A percentile compares a stretch with the other conserved stretches of the same genome.
These are phyloP conservation scores for Magnaporthales sp. DNA, from an alignment of 2,329 filamentous ascomycete species.

Conservation along the genomic window DNA sequence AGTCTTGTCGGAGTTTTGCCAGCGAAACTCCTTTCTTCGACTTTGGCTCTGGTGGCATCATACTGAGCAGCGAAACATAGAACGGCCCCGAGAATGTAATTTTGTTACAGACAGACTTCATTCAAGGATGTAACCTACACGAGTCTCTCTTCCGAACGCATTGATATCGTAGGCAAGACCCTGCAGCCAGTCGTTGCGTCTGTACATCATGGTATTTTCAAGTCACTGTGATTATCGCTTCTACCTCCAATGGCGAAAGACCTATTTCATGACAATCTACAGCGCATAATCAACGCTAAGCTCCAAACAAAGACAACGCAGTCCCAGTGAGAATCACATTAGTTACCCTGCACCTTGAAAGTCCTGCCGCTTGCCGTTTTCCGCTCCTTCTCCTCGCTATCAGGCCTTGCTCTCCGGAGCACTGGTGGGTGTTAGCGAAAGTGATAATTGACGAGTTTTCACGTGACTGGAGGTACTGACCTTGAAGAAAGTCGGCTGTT, in stretches of 20 bases:
- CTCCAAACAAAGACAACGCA: background rate
- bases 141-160: too few relatives aligned
- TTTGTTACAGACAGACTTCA: background rate
- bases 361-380: slow-evolving; percentile 97
- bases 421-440: slow-evolving; percentile 42
- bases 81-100: background rate
- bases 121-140: background rate
- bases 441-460: background rate
- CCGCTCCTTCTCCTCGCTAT: slow-evolving; percentile 93
- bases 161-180: background rate
- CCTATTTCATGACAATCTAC: background rate
- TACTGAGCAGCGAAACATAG: background rate
- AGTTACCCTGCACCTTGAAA: slow-evolving; percentile 47
- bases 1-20: background rate
- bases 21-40: background rate
- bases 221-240: background rate
- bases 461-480: slow-evolving; percentile 35
- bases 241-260: background rate
- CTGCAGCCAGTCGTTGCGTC: background rate
- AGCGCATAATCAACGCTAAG: slow-evolving; percentile 1
- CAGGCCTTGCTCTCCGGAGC: slow-evolving; percentile 88
- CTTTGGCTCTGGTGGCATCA: background rate
- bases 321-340: background rate
- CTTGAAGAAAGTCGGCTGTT: slow-evolving; percentile 96
- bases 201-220: background rate